These are phyloP conservation scores for Mayamaea pseudoterrestris DNA, from an alignment of 108 stramenopile species.

Conservation along the genomic window DNA sequence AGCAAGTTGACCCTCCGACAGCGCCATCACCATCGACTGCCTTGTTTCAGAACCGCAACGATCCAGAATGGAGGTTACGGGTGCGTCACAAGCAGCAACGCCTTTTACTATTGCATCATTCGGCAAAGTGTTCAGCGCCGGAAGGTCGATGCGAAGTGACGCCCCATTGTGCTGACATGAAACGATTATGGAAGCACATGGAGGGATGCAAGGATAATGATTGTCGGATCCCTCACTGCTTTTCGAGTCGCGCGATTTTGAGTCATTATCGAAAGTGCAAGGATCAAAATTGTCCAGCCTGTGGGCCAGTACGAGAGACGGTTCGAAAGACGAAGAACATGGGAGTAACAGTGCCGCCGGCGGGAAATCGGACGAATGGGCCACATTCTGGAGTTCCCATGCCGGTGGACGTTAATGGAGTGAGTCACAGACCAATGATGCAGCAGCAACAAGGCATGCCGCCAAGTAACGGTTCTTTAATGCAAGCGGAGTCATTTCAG, in stretches of 20 bases:
- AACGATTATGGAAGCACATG: slow-evolving; percentile 97
- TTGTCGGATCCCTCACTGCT: slow-evolving; percentile 91
- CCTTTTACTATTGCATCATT: slow-evolving; percentile 88
- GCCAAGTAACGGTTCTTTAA: too few relatives aligned
- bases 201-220: slow-evolving; percentile 94
- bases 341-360: too few relatives aligned
- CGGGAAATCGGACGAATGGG: too few relatives aligned
- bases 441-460: too few relatives aligned
- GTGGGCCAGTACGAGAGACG: slow-evolving; percentile 94
- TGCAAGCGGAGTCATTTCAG: too few relatives aligned
- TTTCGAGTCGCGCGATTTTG: slow-evolving; percentile 92
- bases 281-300: slow-evolving; percentile 84
- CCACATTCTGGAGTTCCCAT: too few relatives aligned
- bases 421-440: too few relatives aligned
- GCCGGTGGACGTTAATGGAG: too few relatives aligned
- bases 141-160: slow-evolving; percentile 81
- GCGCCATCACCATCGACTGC: background rate
- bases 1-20: background rate
- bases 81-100: slow-evolving; percentile 97
- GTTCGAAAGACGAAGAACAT: too few relatives aligned
- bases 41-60: slow-evolving; percentile 30
- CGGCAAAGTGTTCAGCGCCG: slow-evolving; percentile 91
- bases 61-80: slow-evolving; percentile 78
- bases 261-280: slow-evolving; percentile 97
- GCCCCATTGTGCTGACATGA: slow-evolving; percentile 96